These are phyloP conservation scores for Umbilicus rupestris DNA, from an alignment of 164 flowering plant species.

Conservation along the genomic window DNA sequence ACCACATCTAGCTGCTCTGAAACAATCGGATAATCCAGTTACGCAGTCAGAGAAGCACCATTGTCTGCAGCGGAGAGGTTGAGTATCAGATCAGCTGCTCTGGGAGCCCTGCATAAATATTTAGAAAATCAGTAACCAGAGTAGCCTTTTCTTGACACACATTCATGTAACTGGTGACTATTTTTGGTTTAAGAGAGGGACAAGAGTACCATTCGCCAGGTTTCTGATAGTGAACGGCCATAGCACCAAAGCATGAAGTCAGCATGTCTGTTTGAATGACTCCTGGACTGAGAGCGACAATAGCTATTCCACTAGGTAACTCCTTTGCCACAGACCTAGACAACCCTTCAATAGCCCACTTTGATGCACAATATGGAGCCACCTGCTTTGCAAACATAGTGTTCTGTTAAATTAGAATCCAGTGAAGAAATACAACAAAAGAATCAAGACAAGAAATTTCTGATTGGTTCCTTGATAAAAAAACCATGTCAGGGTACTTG, in stretches of 20 bases:
- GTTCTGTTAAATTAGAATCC: not conserved
- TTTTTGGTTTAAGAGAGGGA: constrained; percentile 67
- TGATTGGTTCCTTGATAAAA: not conserved
- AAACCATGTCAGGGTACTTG: not conserved
- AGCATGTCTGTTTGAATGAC: constrained; percentile 94
- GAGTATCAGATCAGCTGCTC: constrained; percentile 81
- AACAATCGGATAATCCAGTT: constrained; percentile 10
- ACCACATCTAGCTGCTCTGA: too few species aligned
- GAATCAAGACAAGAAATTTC: too few species aligned
- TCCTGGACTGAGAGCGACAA: constrained; percentile 88
- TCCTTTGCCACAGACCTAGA: constrained; percentile 79
- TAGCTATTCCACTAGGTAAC: constrained; percentile 69
- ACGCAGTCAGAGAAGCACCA: constrained; percentile 74
- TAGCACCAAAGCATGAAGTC: constrained; percentile 78
- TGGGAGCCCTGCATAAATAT: constrained; percentile 57
- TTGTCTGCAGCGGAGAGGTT: constrained; percentile 73
- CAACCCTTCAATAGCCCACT: constrained; percentile 94
- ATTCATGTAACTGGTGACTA: too few species aligned
- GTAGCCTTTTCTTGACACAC: too few species aligned
- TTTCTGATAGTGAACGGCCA: constrained; percentile 57
- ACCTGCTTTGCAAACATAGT: constrained; percentile 40
- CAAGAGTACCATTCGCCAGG: not conserved
- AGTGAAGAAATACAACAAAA: not conserved
- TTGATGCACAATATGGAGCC: constrained; percentile 98
- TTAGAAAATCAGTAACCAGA: too few species aligned